Evolutionary conservation across 164 flowering plant genomes (phyloP), one percentile per base, ranked within the genome.

Genomic region (Warburgia ugandensis): DNA sequence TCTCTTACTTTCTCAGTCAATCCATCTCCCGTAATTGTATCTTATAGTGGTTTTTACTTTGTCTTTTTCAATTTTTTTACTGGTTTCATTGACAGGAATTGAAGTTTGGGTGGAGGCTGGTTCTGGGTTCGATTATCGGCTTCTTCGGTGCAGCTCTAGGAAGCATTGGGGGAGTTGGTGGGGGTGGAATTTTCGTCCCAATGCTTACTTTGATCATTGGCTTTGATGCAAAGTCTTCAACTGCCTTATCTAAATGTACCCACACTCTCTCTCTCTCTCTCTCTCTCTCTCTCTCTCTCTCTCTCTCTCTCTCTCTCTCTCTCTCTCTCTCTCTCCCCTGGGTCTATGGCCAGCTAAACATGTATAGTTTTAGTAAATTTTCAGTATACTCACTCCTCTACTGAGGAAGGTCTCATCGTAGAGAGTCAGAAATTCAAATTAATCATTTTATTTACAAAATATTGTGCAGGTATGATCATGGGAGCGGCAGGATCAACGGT

Each of bases 141-240:
- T 76, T 79, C 69, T 55, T 72, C 31, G 84, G 81, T 8, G 75
- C 84, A 2, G 79, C 79, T 3, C 51, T 76, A 7, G 81, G 84
- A 29, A 79, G 77, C 35, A 68, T 74, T 41, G 81, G 84, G 51
- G 84, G 81, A 0, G 81, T 79, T 20, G 84, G 84, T 10, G 84
- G 80, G 12, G 81, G 79, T 29, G 81, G 81, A 19, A 76, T 79
- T 36, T 79, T 76, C 42, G 79, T 79, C 45, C 81, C 81, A 6
- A 79, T 79, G 84, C 84, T 76, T 12, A 73, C 70, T 22, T 45
- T 78, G 55, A 70, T 78, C 55, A 66, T 76, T 7, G 84, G 79
- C 9, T 78, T 78, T 40, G 84, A 78, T 54, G 65, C 78, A 29
- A 78, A 78, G 45, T 76, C 81, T 14, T 73, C 84, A 6, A 71